These are phyloP conservation scores for Drechmeria coniospora DNA, from an alignment of 2,329 filamentous ascomycete species.

Conservation along the genomic window DNA sequence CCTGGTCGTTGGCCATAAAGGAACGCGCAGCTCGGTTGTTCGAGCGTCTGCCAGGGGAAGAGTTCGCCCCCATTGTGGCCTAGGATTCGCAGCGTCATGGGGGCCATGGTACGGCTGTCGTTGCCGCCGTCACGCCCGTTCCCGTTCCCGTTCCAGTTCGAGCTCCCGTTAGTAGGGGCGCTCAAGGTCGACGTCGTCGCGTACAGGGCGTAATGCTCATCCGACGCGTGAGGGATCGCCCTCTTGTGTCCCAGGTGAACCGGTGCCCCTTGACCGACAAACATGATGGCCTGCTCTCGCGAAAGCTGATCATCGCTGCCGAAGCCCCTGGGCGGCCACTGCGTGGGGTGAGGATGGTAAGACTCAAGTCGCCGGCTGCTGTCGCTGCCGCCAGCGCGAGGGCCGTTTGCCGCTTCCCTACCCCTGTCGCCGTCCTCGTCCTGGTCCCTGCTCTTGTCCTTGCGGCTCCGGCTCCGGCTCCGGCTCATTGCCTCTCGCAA, in stretches of 20 bases:
- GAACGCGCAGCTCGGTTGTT: conserved; percentile 59
- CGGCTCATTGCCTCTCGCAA: conserved; percentile 23
- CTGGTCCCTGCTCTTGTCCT: no score
- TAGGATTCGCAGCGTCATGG: conserved; percentile 38
- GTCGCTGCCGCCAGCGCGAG: no score
- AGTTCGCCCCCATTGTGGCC: conserved; percentile 26
- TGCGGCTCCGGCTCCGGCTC: conserved; percentile 8
- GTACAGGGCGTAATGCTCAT: conserved; percentile 41
- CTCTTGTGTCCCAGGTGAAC: conserved; percentile 38
- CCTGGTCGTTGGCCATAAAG: conserved; percentile 50
- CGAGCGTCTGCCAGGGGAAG: conserved; percentile 53
- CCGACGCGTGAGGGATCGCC: conserved; percentile 36
- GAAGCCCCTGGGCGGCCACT: conserved; percentile 43
- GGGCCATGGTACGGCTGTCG: conserved; percentile 38
- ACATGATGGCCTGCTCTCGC: conserved; percentile 37
- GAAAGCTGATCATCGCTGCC: conserved; percentile 32
- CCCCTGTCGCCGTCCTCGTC: no score
- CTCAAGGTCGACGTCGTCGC: conserved; percentile 29
- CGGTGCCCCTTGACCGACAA: conserved; percentile 43
- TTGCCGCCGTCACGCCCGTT: conserved; percentile 30
- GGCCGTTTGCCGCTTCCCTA: no score
- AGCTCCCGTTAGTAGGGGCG: no score
- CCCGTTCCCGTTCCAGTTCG: conserved; percentile 30
- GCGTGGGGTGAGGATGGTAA: no score
- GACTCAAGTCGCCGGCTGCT: no score